Conservation (phyloP, 345 rosid species). For the Dipteronia sinensis region DNA sequence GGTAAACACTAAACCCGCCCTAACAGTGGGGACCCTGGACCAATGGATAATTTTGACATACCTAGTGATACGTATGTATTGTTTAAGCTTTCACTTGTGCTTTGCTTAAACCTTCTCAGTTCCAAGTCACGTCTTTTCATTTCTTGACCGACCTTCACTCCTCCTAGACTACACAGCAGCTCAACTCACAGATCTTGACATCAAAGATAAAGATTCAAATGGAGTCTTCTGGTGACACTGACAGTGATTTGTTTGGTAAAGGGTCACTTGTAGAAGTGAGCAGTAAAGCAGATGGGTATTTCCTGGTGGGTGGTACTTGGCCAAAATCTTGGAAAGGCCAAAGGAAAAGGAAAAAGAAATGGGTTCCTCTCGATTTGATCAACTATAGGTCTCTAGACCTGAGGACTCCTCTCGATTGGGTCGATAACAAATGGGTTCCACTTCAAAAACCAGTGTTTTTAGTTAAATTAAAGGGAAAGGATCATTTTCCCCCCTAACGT, state of each 20-base stretch:
- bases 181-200: neutral
- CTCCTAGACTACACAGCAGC: too few relatives aligned
- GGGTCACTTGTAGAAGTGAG: conserved; percentile 14
- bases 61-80: too few relatives aligned
- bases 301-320: neutral
- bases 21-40: too few relatives aligned
- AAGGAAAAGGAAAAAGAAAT: neutral
- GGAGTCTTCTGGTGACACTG: neutral
- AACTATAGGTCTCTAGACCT: conserved; percentile 7
- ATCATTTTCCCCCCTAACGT: too few relatives aligned
- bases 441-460: conserved; percentile 6
- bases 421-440: conserved; percentile 21
- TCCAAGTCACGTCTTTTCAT: too few relatives aligned
- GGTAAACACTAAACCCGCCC: too few relatives aligned
- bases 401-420: conserved; percentile 29
- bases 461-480: too few relatives aligned
- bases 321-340: neutral
- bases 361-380: conserved; percentile 15
- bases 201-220: neutral
- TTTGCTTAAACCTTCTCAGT: too few relatives aligned
- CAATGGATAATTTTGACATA: too few relatives aligned
- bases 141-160: too few relatives aligned
- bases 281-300: conserved; percentile 16
- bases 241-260: neutral
- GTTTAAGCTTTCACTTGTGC: too few relatives aligned